Conservation (phyloP, 305 asterid genomes). For the Fraxinus xanthoxyloides region DNA sequence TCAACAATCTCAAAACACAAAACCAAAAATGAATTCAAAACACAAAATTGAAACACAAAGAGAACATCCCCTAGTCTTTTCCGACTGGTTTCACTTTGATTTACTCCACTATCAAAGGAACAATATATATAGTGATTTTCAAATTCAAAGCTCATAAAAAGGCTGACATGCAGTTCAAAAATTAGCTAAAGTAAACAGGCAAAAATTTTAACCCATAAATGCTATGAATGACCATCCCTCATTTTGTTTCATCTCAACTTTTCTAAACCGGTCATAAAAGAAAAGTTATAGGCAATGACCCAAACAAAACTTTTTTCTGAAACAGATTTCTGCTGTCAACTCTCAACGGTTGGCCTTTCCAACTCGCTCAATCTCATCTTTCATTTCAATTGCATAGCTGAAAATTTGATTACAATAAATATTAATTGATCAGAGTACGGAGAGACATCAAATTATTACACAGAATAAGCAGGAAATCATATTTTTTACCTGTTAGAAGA, state of each 20-base stretch:
- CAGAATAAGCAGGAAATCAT: background rate
- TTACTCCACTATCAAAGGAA: background rate
- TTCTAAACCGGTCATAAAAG: background rate
- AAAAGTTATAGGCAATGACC: background rate
- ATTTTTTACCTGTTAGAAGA: conserved; percentile 64
- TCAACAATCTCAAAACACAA: too few species aligned
- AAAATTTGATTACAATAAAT: background rate
- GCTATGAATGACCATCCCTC: background rate
- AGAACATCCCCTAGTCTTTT: too few species aligned
- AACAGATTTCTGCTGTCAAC: background rate
- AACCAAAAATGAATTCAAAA: too few species aligned
- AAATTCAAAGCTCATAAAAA: too few species aligned
- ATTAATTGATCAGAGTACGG: background rate
- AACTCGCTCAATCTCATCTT: conserved; percentile 87
- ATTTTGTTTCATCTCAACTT: background rate
- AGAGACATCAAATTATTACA: background rate
- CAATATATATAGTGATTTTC: too few species aligned
- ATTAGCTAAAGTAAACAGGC: too few species aligned
- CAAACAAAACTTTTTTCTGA: conserved; percentile 22
- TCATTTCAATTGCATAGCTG: conserved; percentile 89
- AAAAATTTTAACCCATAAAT: too few species aligned
- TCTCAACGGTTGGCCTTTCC: conserved; percentile 85
- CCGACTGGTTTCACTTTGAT: too few species aligned
- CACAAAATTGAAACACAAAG: too few species aligned
- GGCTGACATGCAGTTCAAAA: too few species aligned